phyloP scores from a whole-genome alignment of 257 asterid genomes.

The Lycium ferocissimum region DNA sequence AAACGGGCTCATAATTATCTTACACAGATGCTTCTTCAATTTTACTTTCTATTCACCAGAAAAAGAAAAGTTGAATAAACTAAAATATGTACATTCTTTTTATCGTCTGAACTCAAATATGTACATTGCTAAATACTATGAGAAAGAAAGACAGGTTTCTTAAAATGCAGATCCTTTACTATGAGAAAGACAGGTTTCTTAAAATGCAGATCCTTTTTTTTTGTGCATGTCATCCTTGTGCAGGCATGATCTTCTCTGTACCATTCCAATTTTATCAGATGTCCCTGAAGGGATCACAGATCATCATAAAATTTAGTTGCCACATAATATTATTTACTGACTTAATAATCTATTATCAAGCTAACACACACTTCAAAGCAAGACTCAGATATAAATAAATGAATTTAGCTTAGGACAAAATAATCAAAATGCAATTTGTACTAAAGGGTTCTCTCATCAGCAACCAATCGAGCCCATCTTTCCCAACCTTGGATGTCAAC shows the following conservation, averaged over 20 bases:
- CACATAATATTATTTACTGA: background rate
- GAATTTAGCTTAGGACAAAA: slow-evolving; percentile 30
- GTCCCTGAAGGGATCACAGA: background rate
- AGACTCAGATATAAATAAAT: slow-evolving; percentile 13
- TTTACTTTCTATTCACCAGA: slow-evolving; percentile 7
- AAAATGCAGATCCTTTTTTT: background rate
- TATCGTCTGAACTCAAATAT: background rate
- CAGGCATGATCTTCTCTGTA: background rate
- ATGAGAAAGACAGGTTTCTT: background rate
- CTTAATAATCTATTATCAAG: background rate
- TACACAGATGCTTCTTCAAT: slow-evolving; percentile 1
- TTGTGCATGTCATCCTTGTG: background rate
- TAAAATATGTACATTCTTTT: background rate
- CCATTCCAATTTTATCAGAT: background rate
- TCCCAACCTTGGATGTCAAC: slow-evolving; percentile 34
- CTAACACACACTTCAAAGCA: background rate
- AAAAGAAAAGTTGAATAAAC: background rate
- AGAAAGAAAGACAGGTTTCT: background rate
- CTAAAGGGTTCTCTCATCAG: slow-evolving; percentile 30
- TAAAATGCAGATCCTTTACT: background rate
- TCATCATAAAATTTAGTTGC: slow-evolving; percentile 11
- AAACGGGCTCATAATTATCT: too few species aligned
- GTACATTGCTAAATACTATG: background rate
- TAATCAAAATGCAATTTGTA: slow-evolving; percentile 35
- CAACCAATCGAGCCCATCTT: slow-evolving; percentile 32